phyloP scores from a whole-genome alignment of 78 protist genomes.

The Thecamonas trahens region DNA sequence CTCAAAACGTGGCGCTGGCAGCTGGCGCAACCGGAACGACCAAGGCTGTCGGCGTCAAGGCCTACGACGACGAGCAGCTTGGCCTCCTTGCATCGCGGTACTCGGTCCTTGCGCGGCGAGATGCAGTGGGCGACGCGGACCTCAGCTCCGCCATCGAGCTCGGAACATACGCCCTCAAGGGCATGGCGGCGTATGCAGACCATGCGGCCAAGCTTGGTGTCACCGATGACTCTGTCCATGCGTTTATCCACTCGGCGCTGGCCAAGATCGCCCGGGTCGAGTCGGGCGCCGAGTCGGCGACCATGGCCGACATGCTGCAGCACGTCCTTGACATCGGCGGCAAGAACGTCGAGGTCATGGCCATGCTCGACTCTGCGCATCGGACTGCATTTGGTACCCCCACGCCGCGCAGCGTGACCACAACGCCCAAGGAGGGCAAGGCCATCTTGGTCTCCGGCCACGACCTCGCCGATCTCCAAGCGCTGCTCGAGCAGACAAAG shows the following conservation, averaged over 20 bases:
- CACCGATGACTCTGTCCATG: background rate
- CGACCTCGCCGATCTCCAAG: conserved; percentile 45
- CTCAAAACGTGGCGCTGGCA: background rate
- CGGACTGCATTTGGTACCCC: conserved; percentile 26
- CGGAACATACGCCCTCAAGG: conserved; percentile 63
- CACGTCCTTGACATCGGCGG: conserved; percentile 39
- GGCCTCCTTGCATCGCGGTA: background rate
- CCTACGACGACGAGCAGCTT: background rate
- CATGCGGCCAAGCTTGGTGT: conserved; percentile 20
- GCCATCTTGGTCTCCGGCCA: conserved; percentile 67
- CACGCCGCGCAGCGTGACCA: conserved; percentile 10
- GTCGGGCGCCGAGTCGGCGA: background rate
- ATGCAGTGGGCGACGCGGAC: conserved; percentile 1
- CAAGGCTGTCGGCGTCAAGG: background rate
- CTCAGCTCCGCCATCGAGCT: no score
- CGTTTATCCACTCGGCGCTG: conserved; percentile 7
- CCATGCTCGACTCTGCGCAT: conserved; percentile 37
- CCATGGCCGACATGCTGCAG: conserved; percentile 4
- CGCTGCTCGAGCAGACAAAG: conserved; percentile 42
- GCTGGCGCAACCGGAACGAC: background rate
- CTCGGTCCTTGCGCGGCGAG: background rate
- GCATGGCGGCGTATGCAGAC: conserved; percentile 56
- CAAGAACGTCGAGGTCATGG: conserved; percentile 37
- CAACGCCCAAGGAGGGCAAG: conserved; percentile 38
- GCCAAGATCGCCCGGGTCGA: conserved; percentile 3